Evolutionary conservation across 164 flowering plant genomes (phyloP), one percentile per base, ranked within the genome.

Genomic region (Aristolochia fimbriata): DNA sequence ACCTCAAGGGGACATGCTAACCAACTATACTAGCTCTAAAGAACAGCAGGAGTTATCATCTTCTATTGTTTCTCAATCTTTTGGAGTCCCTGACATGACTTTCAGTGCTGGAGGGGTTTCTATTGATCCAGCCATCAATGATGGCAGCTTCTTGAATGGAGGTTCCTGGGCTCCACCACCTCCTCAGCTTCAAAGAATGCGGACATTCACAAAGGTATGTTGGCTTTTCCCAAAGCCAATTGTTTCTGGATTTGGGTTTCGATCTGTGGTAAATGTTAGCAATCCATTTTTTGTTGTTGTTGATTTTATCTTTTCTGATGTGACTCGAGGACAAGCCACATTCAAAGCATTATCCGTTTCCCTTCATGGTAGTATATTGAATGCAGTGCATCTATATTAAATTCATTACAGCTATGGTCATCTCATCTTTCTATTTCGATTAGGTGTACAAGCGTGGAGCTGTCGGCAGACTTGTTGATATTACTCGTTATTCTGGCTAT

Each of bases 371-470:
- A n/a, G n/a, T 37, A 37, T 37, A 37, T 37, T 10, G 8, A 37
- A 37, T 37, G 11, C 7, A 37, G 12, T 37, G 4, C 43, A 37
- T 37, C 43, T 37, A 37, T 37, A 7, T 37, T 37, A 6, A 37
- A 6, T 37, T 37, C 43, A 0, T 37, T 37, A 37, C 4, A 37
- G 8, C 9, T 37, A 10, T 3, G 43, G 12, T 37, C 9, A 37
- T 6, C 43, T 37, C 1, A 37, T 37, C 8, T 6, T 37, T 7
- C 43, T 37, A 37, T 6, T n/a, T 37, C 9, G 43, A 10, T 37
- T 68, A 93, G 97, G 96, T 90, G 11, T 80, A 93, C 74, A 93
- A 93, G 62, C 94, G 96, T 30, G 99, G 97, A 66, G 97, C 99
- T 52, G 99, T 93, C 31, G 99, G 99, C 41, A 75, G 99, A 72